Percentiles rank a stretch among this genome's conserved stretches.
Evolutionary conservation across 1,284 basidiomycete genomes (phyloP).

Genomic region (Limonomyces culmigenus): DNA sequence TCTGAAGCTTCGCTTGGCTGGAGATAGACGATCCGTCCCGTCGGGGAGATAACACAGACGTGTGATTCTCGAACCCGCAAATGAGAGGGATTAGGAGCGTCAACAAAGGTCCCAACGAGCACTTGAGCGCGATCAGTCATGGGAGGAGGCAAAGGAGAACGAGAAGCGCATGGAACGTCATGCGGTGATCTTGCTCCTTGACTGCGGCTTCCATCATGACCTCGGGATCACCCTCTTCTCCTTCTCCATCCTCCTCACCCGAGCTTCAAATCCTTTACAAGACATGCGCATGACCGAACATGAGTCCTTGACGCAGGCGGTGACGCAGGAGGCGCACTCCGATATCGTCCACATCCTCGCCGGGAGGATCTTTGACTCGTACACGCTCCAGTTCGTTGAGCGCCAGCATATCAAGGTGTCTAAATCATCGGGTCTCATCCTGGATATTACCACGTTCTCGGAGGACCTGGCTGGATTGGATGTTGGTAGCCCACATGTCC

Average conservation of each 20-base stretch:
- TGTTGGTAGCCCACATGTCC: slow-evolving; percentile 11
- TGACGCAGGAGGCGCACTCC: no score
- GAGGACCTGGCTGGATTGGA: slow-evolving; percentile 7
- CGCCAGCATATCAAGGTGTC: slow-evolving; percentile 25
- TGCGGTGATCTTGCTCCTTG: no score
- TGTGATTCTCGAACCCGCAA: not conserved
- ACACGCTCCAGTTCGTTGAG: slow-evolving; percentile 14
- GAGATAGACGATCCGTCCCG: not conserved
- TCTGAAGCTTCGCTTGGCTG: not conserved
- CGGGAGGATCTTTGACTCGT: slow-evolving; percentile 22
- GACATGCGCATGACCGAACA: no score
- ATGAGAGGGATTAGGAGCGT: not conserved
- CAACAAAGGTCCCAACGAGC: not conserved
- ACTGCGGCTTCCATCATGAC: no score
- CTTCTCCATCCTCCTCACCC: no score
- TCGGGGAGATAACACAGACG: not conserved
- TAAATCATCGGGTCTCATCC: slow-evolving; percentile 17
- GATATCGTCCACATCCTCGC: no score
- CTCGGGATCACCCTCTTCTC: no score
- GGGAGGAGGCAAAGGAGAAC: no score
- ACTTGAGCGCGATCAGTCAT: no score
- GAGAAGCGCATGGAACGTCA: no score
- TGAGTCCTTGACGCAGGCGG: no score
- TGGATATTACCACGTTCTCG: slow-evolving; percentile 12
- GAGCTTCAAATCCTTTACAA: no score